These are phyloP conservation scores for Hyaloperonospora brassicae DNA, from an alignment of 352 stramenopile species.

Conservation along the genomic window DNA sequence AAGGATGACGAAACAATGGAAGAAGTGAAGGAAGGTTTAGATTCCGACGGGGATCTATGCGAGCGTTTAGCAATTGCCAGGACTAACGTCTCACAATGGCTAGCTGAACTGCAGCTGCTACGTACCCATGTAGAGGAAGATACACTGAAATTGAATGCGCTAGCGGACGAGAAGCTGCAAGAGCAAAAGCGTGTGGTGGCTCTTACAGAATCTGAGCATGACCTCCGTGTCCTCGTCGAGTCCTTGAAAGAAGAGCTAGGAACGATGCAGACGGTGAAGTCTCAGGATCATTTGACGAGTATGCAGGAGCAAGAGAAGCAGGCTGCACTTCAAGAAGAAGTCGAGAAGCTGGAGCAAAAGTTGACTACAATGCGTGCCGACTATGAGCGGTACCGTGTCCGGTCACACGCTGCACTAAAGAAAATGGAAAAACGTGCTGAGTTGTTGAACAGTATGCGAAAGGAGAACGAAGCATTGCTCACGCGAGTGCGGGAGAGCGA, in stretches of 20 bases:
- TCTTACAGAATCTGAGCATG: constrained; percentile 12
- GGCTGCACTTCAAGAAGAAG: constrained; percentile 23
- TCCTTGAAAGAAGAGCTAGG: constrained; percentile 25
- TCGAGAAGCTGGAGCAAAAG: constrained; percentile 23
- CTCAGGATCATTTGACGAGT: constrained; percentile 16
- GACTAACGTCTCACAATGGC: constrained; percentile 15
- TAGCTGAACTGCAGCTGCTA: constrained; percentile 20
- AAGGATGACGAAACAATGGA: constrained; percentile 13
- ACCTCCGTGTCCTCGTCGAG: constrained; percentile 16
- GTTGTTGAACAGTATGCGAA: constrained; percentile 71
- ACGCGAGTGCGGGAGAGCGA: constrained; percentile 22
- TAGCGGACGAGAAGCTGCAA: constrained; percentile 18
- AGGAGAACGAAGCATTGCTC: constrained; percentile 51
- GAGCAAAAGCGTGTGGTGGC: constrained; percentile 10
- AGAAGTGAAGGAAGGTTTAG: constrained; percentile 1
- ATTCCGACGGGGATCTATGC: constrained; percentile 4
- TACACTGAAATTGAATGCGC: constrained; percentile 4
- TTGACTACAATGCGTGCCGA: constrained; percentile 34
- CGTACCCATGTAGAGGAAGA: constrained; percentile 6
- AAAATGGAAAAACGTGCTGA: constrained; percentile 77
- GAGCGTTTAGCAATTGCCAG: constrained; percentile 15
- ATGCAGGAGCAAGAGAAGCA: constrained; percentile 20
- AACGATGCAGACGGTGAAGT: constrained; percentile 9
- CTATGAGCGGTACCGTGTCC: constrained; percentile 61
- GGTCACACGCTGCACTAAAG: constrained; percentile 53